Conservation (phyloP, 768 basidiomycete species). For the Termitomyces bulborhizus region DNA sequence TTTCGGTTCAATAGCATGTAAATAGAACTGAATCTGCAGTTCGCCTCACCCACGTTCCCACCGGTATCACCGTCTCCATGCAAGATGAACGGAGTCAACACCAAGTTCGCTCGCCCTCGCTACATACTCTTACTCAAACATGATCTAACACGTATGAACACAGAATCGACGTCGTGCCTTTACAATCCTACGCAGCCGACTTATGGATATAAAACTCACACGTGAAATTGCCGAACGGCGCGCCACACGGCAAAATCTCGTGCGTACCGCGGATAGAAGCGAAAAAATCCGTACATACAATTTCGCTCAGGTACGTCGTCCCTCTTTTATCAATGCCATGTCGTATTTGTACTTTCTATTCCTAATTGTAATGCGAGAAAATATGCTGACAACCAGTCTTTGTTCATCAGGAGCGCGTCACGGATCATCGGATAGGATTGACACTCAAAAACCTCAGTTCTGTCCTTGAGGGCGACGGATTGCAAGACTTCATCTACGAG, state of each 20-base stretch:
- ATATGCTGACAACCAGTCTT: not conserved
- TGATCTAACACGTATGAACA: not conserved
- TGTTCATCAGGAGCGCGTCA: slow-evolving; percentile 69
- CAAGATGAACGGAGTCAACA: slow-evolving; percentile 97
- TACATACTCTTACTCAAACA: not conserved
- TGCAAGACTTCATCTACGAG: slow-evolving; percentile 52
- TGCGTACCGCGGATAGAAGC: slow-evolving; percentile 79
- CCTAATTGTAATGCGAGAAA: not conserved
- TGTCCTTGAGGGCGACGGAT: slow-evolving; percentile 61
- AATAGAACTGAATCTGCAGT: slow-evolving; percentile 99
- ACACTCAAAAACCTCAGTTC: slow-evolving; percentile 61
- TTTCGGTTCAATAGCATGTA: slow-evolving; percentile 60
- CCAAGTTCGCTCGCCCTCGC: slow-evolving; percentile 45
- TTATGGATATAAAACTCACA: slow-evolving; percentile 74
- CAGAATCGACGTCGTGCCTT: slow-evolving; percentile 94
- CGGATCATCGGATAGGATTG: slow-evolving; percentile 85
- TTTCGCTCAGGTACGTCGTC: slow-evolving; percentile 62
- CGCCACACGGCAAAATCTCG: slow-evolving; percentile 62
- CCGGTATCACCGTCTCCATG: slow-evolving; percentile 94
- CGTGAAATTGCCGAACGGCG: slow-evolving; percentile 68
- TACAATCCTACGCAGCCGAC: slow-evolving; percentile 78
- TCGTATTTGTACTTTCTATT: not conserved
- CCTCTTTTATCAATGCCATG: not conserved
- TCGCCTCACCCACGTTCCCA: slow-evolving; percentile 86
- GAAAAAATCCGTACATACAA: slow-evolving; percentile 98